Base-by-base conservation (phyloP, 1,139 yeast species). In the Magnusiomyces ingens region DNA sequence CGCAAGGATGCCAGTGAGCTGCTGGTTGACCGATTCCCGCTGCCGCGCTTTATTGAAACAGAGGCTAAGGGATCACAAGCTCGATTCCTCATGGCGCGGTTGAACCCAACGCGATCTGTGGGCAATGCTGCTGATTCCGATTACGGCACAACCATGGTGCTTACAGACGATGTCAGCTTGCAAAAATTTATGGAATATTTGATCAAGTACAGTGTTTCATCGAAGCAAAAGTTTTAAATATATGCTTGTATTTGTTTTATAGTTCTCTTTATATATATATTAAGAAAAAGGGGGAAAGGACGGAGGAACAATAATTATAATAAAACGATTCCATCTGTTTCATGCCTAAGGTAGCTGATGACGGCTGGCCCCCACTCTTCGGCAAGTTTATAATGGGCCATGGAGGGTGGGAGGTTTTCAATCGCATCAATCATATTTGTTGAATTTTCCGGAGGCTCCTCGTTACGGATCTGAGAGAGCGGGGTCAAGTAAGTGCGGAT, bases 131-230 rank as follows among this genome's bases (percentile, higher is more conserved):
- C 22, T 36, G 75, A 76, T 54, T 26, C 8, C 8, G 32, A 26
- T 26, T 26, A 26, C 32, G 82, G 81, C 48, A 71, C 80, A 18
- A 90, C 95, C 17, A 89, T 89, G 62, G 96, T 91, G 48, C 81
- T 91, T 67, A 91, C 98, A 36, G 98, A 91, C 72, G 98, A 91
- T 74, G 97, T 90, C 47, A 83, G 93, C 50, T 77, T 90, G 68
- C 95, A 90, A 74, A 89, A 87, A 42, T 90, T 90, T 68, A 90
- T 90, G 94, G 80, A 84, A 55, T 96, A 89, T 71, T 79, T 90
- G 66, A 91, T 87, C 67, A 86, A 86, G 70, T 78, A 88, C 15
- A 45, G 51, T 17, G 57, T 52, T 4, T 46, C 57, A 3, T 35
- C 57, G 12, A 54, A 47, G 36, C 43, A 44, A 12, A 52, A 52